Base-by-base conservation (phyloP, 2,329 filamentous ascomycete genomes). In the Hypoxylon sp. region DNA sequence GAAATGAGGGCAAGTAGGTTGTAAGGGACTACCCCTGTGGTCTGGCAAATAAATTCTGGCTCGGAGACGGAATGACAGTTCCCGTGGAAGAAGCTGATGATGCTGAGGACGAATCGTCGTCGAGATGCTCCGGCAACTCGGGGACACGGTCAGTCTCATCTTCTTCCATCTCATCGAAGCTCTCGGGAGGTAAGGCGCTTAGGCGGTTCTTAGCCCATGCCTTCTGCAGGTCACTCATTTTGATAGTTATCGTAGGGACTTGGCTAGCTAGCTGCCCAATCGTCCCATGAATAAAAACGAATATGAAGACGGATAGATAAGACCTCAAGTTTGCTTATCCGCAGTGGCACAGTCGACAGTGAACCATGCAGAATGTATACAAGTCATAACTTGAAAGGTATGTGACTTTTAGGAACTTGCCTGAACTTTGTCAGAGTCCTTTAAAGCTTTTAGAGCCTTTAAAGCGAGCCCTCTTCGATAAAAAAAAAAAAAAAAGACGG, bases 61-160 rank as follows among this genome's bases (percentile, higher is more conserved):
- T 91, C 5, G 89, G 88, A 3, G 92, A 92, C 0, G 94, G 94
- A 70, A 94, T 91, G 68, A 98, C 87, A n/a, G 95, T 98, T 26
- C 94, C 94, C 3, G 94, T 94, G 1, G 94, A 98, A 3, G 94
- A 97, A 39, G 93, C 91, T n/a, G 94, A 97, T 0, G 92, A 97
- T 13, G 92, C 88, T 8, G 89, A 91, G 0, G 90, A 92, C 13
- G 90, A 92, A 78, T 92, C 91, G 70, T 91, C 89, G 74, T 93
- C 87, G 46, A 80, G 77, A 56, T 83, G 80, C 72, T 80, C 78
- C 52, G 77, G 81, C 59, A 86, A 74, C 70, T 86, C 84, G 26
- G 81, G 75, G 56, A 85, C 70, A 62, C 78, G 75, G 35, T 77
- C 79, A 47, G 71, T 71, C 64, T 81, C 75, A 37, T 86, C 83